These are phyloP conservation scores for Penicillium soppii DNA, from an alignment of 495 filamentous ascomycete species.

Conservation along the genomic window DNA sequence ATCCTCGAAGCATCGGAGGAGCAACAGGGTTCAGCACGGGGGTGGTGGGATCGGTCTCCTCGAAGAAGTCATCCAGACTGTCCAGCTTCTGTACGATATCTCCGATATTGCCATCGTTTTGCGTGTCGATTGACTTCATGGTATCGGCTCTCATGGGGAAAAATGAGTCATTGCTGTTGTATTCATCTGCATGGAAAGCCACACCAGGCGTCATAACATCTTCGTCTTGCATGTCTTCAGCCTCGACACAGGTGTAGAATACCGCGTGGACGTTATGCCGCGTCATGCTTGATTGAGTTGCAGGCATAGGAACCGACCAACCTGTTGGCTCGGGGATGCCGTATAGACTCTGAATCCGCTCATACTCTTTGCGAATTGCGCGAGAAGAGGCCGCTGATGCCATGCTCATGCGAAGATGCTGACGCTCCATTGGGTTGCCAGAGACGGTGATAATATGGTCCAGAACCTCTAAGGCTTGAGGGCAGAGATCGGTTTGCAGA, in stretches of 20 bases:
- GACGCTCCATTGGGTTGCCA: constrained; percentile 86
- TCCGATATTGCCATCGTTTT: constrained; percentile 72
- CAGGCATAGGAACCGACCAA: constrained; percentile 94
- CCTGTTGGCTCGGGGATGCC: constrained; percentile 94
- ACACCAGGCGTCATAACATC: constrained; percentile 78
- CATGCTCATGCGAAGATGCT: constrained; percentile 97
- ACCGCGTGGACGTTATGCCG: constrained; percentile 93
- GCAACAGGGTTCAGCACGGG: constrained; percentile 42
- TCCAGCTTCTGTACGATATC: constrained; percentile 89
- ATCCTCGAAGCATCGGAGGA: constrained; percentile 59
- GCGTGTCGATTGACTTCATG: constrained; percentile 86
- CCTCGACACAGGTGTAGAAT: constrained; percentile 80
- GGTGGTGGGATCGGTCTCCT: constrained; percentile 56
- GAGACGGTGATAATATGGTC: constrained; percentile 95
- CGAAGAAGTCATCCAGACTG: constrained; percentile 94
- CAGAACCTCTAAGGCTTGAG: constrained; percentile 84
- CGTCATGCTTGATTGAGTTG: constrained; percentile 79
- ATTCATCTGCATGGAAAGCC: constrained; percentile 89
- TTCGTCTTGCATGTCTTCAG: constrained; percentile 55
- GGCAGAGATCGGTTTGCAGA: constrained; percentile 89
- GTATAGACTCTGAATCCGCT: constrained; percentile 89
- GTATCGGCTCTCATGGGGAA: constrained; percentile 82
- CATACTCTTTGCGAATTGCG: constrained; percentile 87
- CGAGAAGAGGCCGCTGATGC: constrained; percentile 72
- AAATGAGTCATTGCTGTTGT: constrained; percentile 70